Percentiles rank a stretch among this genome's conserved stretches.
Conservation (phyloP, 2,329 filamentous ascomycete genomes). For the Talaromyces sp. region DNA sequence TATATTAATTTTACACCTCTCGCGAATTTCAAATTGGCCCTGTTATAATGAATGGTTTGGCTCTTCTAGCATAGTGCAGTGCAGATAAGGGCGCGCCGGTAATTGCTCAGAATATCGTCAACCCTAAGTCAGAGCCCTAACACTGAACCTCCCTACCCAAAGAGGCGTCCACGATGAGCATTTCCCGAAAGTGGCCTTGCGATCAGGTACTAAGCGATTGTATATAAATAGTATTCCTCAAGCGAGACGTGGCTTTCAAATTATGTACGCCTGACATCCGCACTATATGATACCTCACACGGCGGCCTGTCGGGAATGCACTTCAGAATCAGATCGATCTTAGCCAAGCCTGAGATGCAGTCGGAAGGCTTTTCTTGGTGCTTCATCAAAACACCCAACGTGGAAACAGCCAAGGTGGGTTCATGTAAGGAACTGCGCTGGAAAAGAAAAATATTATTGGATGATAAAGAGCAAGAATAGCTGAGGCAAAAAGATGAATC, state of each 20-base stretch:
- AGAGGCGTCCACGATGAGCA: neutral
- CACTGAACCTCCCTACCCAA: neutral
- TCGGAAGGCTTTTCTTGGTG: neutral
- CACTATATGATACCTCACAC: neutral
- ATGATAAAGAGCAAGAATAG: neutral
- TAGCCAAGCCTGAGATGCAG: neutral
- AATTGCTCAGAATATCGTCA: neutral
- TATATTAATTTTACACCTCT: too few relatives aligned
- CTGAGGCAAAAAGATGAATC: neutral
- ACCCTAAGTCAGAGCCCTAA: neutral
- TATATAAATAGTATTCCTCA: neutral
- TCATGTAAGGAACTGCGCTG: neutral
- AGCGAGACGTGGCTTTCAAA: neutral
- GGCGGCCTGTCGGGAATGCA: neutral
- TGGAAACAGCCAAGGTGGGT: neutral
- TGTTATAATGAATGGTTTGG: too few relatives aligned
- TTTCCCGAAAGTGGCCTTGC: neutral
- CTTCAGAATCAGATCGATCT: neutral
- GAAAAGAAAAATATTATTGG: neutral
- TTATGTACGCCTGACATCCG: neutral
- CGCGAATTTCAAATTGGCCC: too few relatives aligned
- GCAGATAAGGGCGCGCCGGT: too few relatives aligned
- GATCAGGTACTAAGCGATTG: neutral
- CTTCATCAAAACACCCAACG: neutral
- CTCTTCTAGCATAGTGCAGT: too few relatives aligned